Conservation (phyloP, 441 rosid genomes). For the Adansonia rubrostipa region DNA sequence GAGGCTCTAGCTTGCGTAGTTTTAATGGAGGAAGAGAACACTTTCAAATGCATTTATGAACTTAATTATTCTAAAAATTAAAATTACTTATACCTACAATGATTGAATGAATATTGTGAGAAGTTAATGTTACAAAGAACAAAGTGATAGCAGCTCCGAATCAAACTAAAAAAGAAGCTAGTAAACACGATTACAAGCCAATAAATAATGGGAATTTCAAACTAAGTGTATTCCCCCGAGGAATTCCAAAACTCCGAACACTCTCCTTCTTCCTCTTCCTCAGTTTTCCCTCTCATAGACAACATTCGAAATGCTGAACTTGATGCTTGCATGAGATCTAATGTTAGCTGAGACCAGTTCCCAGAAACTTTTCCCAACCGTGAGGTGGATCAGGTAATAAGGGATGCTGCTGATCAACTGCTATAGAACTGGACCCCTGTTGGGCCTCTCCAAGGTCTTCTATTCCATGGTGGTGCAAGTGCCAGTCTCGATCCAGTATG, state of each 20-base stretch:
- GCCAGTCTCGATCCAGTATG: conserved; percentile 36
- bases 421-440: conserved; percentile 12
- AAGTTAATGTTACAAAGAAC: conserved; percentile 14
- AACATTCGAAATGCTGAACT: conserved; percentile 39
- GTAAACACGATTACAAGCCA: background rate
- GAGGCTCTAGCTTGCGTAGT: too few species aligned
- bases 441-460: conserved; percentile 21
- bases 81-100: background rate
- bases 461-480: conserved; percentile 22
- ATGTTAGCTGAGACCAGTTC: conserved; percentile 41
- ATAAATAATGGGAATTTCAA: conserved; percentile 9
- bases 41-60: conserved; percentile 7
- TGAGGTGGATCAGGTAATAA: conserved; percentile 27
- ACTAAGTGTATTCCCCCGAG: conserved; percentile 31
- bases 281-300: conserved; percentile 34
- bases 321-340: conserved; percentile 57
- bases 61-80: background rate
- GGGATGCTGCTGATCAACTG: conserved; percentile 18
- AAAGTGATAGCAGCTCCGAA: background rate
- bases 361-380: conserved; percentile 37
- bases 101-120: background rate
- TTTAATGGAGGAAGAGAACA: too few species aligned
- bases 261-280: conserved; percentile 40
- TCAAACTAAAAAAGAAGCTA: background rate
- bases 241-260: conserved; percentile 46